Evolutionary conservation across 768 basidiomycete genomes (phyloP).

Genomic region (Pleurotus sapidus): DNA sequence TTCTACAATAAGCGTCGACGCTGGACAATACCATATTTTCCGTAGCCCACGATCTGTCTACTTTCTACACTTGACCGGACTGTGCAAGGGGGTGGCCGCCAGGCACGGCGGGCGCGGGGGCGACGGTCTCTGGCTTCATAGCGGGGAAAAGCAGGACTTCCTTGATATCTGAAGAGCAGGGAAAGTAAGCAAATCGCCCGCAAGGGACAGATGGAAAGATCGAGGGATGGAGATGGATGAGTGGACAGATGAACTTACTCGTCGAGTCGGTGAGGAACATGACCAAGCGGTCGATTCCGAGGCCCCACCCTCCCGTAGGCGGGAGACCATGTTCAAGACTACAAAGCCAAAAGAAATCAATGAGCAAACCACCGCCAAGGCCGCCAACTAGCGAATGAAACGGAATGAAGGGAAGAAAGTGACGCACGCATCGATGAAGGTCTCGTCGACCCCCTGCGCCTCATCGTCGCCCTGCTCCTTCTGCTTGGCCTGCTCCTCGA

Average conservation of each 20-base stretch:
- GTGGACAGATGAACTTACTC: slow-evolving; percentile 43
- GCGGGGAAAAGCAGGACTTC: slow-evolving; percentile 96
- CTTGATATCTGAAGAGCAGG: slow-evolving; percentile 73
- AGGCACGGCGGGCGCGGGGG: slow-evolving; percentile 21
- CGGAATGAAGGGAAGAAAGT: neutral
- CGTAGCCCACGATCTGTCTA: neutral
- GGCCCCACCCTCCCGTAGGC: slow-evolving; percentile 96
- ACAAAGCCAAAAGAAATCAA: neutral
- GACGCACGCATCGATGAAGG: slow-evolving; percentile 89
- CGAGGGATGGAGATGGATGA: too few species aligned
- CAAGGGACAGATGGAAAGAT: too few species aligned
- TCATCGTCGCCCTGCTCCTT: slow-evolving; percentile 98
- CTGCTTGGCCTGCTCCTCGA: slow-evolving; percentile 92
- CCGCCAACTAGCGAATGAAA: slow-evolving; percentile 1
- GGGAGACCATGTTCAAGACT: slow-evolving; percentile 97
- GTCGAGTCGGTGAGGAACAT: slow-evolving; percentile 99
- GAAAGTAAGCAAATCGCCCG: too few species aligned
- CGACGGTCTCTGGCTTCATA: slow-evolving; percentile 81
- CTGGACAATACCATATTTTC: too few species aligned
- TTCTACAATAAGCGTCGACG: too few species aligned
- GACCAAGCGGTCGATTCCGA: slow-evolving; percentile 93
- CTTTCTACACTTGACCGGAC: slow-evolving; percentile 8
- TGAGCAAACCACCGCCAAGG: neutral
- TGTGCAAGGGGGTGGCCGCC: slow-evolving; percentile 4
- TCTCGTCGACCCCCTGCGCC: slow-evolving; percentile 96